Evolutionary conservation across 768 basidiomycete genomes (phyloP).

Genomic region (Rhodocollybia butyracea): DNA sequence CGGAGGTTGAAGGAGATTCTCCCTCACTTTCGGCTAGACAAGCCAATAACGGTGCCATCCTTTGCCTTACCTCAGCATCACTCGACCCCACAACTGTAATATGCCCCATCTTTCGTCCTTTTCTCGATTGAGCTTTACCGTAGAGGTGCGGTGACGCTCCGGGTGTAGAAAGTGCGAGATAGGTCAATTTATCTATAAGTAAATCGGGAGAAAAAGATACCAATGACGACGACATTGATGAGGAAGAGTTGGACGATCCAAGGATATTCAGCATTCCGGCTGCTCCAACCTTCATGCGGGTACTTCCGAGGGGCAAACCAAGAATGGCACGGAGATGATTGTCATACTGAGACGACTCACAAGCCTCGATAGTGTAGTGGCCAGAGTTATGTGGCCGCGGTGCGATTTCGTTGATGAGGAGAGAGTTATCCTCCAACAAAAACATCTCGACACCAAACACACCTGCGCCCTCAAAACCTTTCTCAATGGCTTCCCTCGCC

Average conservation of each 20-base stretch:
- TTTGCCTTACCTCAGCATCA: slow-evolving; percentile 66
- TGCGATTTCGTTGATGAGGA: slow-evolving; percentile 95
- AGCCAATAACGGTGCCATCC: slow-evolving; percentile 69
- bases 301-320: slow-evolving; percentile 84
- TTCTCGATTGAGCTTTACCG: slow-evolving; percentile 87
- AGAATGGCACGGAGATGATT: slow-evolving; percentile 96
- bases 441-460: slow-evolving; percentile 99
- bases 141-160: slow-evolving; percentile 89
- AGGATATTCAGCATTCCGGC: slow-evolving; percentile 94
- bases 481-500: slow-evolving; percentile 74
- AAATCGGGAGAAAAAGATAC: slow-evolving; percentile 57
- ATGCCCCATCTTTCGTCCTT: slow-evolving; percentile 97
- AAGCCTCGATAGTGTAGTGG: slow-evolving; percentile 98
- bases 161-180: slow-evolving; percentile 53
- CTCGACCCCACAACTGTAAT: slow-evolving; percentile 83
- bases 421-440: slow-evolving; percentile 79
- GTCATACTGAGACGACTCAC: slow-evolving; percentile 94
- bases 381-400: slow-evolving; percentile 98
- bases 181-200: slow-evolving; percentile 52
- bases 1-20: slow-evolving; percentile 41
- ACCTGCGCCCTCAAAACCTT: slow-evolving; percentile 81
- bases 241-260: slow-evolving; percentile 33
- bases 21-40: slow-evolving; percentile 42
- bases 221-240: no score
- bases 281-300: slow-evolving; percentile 81